Evolutionary conservation across 805 yeast genomes (phyloP).

Genomic region (Wickerhamomyces alni): DNA sequence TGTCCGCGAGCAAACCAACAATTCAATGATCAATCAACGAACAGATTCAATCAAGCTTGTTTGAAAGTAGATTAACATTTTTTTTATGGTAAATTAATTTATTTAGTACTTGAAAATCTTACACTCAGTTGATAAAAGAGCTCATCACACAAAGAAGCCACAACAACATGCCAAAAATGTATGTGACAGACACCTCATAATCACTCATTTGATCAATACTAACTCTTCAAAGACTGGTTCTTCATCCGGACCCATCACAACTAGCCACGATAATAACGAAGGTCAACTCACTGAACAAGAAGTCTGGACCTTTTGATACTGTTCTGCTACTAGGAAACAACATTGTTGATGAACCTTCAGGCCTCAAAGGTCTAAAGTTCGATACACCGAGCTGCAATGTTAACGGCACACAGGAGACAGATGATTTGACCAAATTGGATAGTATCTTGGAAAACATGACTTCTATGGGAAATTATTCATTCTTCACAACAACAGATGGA

Average conservation of each 20-base stretch:
- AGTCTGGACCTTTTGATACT: conserved; percentile 63
- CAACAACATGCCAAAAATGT: conserved; percentile 15
- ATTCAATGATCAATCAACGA: too few relatives aligned
- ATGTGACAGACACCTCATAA: conserved; percentile 1
- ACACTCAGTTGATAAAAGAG: too few relatives aligned
- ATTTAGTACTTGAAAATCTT: too few relatives aligned
- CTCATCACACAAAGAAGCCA: background rate
- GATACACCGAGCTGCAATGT: conserved; percentile 19
- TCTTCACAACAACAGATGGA: conserved; percentile 37
- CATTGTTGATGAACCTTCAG: background rate
- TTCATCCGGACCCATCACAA: conserved; percentile 15
- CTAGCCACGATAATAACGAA: conserved; percentile 32
- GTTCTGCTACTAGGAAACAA: conserved; percentile 48
- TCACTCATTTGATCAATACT: background rate
- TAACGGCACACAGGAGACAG: conserved; percentile 12
- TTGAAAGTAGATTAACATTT: too few relatives aligned
- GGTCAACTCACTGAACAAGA: conserved; percentile 42
- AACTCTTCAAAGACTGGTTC: conserved; percentile 11
- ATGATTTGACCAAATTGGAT: conserved; percentile 1
- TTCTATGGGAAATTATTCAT: conserved; percentile 26
- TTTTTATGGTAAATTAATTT: too few relatives aligned
- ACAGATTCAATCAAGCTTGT: too few relatives aligned
- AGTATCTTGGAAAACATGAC: conserved; percentile 2
- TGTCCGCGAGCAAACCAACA: too few relatives aligned
- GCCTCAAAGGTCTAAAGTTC: conserved; percentile 1